These are phyloP conservation scores for Arthrobotrys sinensis DNA, from an alignment of 2,329 filamentous ascomycete species.

Conservation along the genomic window DNA sequence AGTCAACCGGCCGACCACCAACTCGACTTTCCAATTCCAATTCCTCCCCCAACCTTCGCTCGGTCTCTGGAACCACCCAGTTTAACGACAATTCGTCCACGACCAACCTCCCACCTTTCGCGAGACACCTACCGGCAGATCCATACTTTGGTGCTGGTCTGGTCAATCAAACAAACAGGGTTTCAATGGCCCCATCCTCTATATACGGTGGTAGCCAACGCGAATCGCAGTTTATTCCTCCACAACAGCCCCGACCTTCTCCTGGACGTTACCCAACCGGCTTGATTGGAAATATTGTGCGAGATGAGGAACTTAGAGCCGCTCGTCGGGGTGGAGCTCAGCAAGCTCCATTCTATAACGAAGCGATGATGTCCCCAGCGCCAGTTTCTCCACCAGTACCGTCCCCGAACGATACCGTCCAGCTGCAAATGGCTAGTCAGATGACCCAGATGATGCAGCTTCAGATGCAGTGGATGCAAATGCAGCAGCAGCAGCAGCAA, in stretches of 20 bases:
- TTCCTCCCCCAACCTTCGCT: constrained; percentile 81
- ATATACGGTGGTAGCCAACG: constrained; percentile 67
- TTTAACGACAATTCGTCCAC: constrained; percentile 65
- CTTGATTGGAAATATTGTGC: constrained; percentile 86
- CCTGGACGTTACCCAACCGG: constrained; percentile 77
- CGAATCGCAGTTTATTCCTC: constrained; percentile 65
- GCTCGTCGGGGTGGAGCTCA: constrained; percentile 51
- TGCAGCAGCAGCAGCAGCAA: constrained; percentile 64
- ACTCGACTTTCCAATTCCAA: constrained; percentile 76
- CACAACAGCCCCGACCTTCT: constrained; percentile 62
- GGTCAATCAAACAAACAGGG: constrained; percentile 79
- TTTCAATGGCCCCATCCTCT: constrained; percentile 77
- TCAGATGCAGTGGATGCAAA: constrained; percentile 90
- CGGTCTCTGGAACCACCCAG: constrained; percentile 72
- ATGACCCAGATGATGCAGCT: constrained; percentile 92
- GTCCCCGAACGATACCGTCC: constrained; percentile 78
- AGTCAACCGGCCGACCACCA: constrained; percentile 77
- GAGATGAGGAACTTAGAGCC: constrained; percentile 67
- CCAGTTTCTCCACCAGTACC: constrained; percentile 66
- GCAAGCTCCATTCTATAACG: constrained; percentile 61
- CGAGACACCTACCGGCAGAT: constrained; percentile 84
- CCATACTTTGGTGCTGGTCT: constrained; percentile 84
- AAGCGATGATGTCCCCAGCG: constrained; percentile 63
- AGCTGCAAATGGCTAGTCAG: constrained; percentile 84
- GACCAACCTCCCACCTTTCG: constrained; percentile 81